phyloP scores from a whole-genome alignment of 345 rosid genomes.

The Citrus maxima region DNA sequence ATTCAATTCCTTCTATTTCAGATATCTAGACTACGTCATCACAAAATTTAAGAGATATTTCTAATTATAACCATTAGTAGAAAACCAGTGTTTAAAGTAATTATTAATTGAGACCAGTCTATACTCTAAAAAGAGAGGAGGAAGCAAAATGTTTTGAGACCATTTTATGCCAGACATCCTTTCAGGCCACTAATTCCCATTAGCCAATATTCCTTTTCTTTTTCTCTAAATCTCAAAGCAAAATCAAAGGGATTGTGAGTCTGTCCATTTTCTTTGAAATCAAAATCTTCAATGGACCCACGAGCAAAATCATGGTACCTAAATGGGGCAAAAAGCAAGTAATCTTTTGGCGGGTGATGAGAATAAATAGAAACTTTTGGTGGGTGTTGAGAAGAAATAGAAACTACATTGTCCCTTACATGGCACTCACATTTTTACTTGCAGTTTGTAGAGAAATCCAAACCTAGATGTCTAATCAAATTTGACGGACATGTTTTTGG shows the following conservation, averaged over 20 bases:
- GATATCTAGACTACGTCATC: too few species aligned
- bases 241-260: conserved; percentile 18
- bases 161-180: not conserved
- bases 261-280: conserved; percentile 9
- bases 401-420: conserved; percentile 9
- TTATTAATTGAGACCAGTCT: not conserved
- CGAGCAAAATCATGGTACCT: conserved; percentile 10
- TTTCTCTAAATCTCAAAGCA: not conserved
- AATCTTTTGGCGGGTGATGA: conserved; percentile 19
- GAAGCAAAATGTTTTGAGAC: not conserved
- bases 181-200: not conserved
- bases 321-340: conserved; percentile 14
- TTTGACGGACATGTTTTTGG: not conserved
- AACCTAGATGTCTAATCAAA: conserved; percentile 8
- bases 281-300: conserved; percentile 20
- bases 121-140: not conserved
- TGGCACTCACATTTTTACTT: conserved; percentile 10
- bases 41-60: too few species aligned
- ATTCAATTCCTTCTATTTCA: too few species aligned
- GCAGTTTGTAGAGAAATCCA: conserved; percentile 5
- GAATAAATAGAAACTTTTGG: conserved; percentile 1
- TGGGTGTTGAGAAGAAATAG: too few species aligned
- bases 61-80: too few species aligned
- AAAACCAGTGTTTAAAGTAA: too few species aligned
- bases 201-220: not conserved